Base-by-base conservation (phyloP, 306 rosid species). In the Quercus robur region DNA sequence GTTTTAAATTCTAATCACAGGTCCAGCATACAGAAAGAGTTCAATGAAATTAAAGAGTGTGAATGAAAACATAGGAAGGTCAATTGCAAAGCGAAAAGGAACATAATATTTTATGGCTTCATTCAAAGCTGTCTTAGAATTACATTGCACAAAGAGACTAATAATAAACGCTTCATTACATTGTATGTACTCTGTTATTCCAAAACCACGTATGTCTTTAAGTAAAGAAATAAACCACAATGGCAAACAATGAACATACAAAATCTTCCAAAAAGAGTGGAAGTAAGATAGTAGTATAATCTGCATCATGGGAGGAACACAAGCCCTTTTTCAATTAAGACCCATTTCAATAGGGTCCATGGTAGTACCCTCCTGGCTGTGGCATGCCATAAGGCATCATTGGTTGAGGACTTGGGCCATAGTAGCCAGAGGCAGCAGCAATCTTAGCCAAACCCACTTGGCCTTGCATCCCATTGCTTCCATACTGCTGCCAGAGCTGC, bases 391-490 rank as follows among this genome's bases (percentile, higher is more conserved):
- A 88, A 85, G 89, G 87, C 92, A 87, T 87, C 82, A 63, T 77
- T 61, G 86, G 86, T 38, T 79, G 96, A 51, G 86, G 73, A 19
- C 70, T 81, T 56, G 80, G 52, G 23, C 81, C 90, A 64, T 84
- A 81, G 79, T 76, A 81, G 69, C 82, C 90, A 64, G 85, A 54
- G 35, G 89, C 91, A 30, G 62, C 90, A 77, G 84, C 88, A 78
- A 89, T 71, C 69, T 87, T 88, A 18, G 85, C 55, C 78, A 89
- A 83, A 62, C 88, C 87, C 77, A 86, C 74, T 80, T 86, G 97
- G 38, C 98, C 97, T 55, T 88, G 96, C 98, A 92, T 92, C 71
- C 94, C 98, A 55, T 92, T 88, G 57, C 79, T 85, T 44, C 90
- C 91, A 62, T 92, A 94, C 57, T 89, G 97, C 84, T 90, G 90